Evolutionary conservation across 1,139 yeast genomes (phyloP), one percentile per base, ranked within the genome.

Genomic region (Candida buenavistaensis): DNA sequence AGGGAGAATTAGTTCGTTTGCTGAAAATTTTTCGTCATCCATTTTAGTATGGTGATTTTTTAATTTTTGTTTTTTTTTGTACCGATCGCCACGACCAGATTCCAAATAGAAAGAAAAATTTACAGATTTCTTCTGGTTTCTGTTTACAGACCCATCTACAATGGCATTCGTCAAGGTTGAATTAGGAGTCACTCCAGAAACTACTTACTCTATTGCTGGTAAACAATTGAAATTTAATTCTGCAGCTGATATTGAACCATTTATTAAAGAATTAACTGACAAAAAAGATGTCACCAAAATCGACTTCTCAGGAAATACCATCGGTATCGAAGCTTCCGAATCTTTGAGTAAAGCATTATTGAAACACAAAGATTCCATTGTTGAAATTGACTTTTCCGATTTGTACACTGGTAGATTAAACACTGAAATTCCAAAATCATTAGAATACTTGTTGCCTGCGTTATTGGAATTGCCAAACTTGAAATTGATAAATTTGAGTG

Each of bases 341-440:
- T 75, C 77, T 14, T 64, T 90, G 37, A 87, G 94, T 31, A 68
- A 74, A 36, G 74, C 78, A n/a, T 60, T 88, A 33, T 59, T 46
- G 54, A 73, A 52, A 48, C 80, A 69, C 45, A 59, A 59, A 46
- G 72, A 70, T 36, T 60, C 81, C 27, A 56, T 83, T 33, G 66
- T 67, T 44, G 88, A 82, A 50, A 78, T 89, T 40, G 79, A 90
- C 57, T 79, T 94, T 50, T 89, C 95, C 31, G 98, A 92, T 60
- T 75, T 92, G 46, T 92, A 88, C 67, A 92, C 97, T 26, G 96
- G 97, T 10, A 78, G 98, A 55, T 75, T 92, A 48, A 88, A 89
- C 51, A 92, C 92, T 39, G 98, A 92, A 62, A 94, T 94, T 47
- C 98, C 97, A 17, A 76, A 79, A 47, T 82, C 96, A 6, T 73